These are phyloP conservation scores for Beauveria scarabaeidicola DNA, from an alignment of 2,329 filamentous ascomycete genomes.

Conservation along the genomic window DNA sequence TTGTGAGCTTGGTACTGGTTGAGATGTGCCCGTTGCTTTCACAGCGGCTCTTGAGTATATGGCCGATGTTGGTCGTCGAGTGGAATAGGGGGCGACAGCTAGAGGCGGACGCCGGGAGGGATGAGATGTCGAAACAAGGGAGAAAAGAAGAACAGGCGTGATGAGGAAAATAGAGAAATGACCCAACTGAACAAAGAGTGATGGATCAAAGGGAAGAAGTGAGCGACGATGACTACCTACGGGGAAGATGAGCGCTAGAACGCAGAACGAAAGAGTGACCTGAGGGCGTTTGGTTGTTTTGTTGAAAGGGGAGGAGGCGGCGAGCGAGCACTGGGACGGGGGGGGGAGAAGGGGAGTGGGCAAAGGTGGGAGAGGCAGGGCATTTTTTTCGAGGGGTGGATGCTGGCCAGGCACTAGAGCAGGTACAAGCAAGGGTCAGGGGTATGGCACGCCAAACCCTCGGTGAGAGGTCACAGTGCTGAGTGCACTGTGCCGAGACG, in stretches of 20 bases:
- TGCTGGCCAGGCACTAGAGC: neutral
- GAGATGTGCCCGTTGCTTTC: neutral
- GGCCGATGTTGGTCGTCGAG: neutral
- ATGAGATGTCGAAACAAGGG: neutral
- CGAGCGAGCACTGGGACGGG: slow-evolving; percentile 7
- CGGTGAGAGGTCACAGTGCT: neutral
- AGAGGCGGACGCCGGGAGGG: neutral
- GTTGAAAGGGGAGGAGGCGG: slow-evolving; percentile 27
- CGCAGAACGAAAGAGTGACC: slow-evolving; percentile 12
- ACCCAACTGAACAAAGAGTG: slow-evolving; percentile 7
- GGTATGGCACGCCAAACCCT: neutral
- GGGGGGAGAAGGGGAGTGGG: slow-evolving; percentile 17
- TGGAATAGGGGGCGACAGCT: neutral
- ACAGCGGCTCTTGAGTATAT: neutral
- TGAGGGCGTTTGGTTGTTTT: slow-evolving; percentile 24
- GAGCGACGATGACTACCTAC: slow-evolving; percentile 8
- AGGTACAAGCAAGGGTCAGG: neutral
- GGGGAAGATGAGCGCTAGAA: slow-evolving; percentile 6
- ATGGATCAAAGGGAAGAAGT: slow-evolving; percentile 9
- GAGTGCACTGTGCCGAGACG: neutral
- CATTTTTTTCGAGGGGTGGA: slow-evolving; percentile 11
- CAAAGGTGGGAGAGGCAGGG: slow-evolving; percentile 17
- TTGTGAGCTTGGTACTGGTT: neutral
- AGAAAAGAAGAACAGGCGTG: slow-evolving; percentile 6
- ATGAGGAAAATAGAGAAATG: slow-evolving; percentile 10